Evolutionary conservation across 2,329 filamentous ascomycete genomes (phyloP).

Genomic region (Pseudopithomyces maydicus): DNA sequence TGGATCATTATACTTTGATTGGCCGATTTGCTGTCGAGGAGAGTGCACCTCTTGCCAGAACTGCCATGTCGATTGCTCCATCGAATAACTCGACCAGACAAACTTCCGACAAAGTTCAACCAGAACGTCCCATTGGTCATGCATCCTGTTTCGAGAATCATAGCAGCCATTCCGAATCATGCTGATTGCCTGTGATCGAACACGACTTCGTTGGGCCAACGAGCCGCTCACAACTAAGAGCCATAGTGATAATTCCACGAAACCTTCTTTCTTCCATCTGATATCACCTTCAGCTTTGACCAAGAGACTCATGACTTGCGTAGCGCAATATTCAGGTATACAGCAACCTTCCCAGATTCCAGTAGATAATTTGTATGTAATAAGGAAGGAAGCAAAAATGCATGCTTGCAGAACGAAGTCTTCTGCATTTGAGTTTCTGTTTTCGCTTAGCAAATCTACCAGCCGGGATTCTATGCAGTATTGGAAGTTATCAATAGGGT

Average conservation of each 20-base stretch:
- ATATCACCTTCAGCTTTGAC: slow-evolving; percentile 4
- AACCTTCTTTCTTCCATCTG: neutral
- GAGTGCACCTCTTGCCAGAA: slow-evolving; percentile 20
- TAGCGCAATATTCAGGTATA: slow-evolving; percentile 20
- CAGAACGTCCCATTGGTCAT: slow-evolving; percentile 12
- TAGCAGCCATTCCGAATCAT: slow-evolving; percentile 4
- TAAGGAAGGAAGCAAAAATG: slow-evolving; percentile 18
- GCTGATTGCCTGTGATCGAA: slow-evolving; percentile 5
- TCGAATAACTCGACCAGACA: slow-evolving; percentile 20
- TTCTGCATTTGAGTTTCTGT: neutral
- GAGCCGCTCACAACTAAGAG: slow-evolving; percentile 20
- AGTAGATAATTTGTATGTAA: slow-evolving; percentile 23
- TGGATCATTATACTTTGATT: neutral
- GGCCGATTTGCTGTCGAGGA: neutral
- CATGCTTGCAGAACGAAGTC: slow-evolving; percentile 17
- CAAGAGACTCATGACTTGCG: slow-evolving; percentile 14
- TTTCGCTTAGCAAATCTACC: slow-evolving; percentile 13
- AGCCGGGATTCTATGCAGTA: slow-evolving; percentile 19
- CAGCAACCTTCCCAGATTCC: slow-evolving; percentile 24
- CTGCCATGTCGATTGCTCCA: slow-evolving; percentile 12
- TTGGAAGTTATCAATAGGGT: slow-evolving; percentile 19
- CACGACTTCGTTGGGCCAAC: slow-evolving; percentile 9
- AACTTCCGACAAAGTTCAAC: slow-evolving; percentile 9
- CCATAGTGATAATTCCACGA: slow-evolving; percentile 14
- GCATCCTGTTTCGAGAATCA: neutral